Evolutionary conservation across 2,329 filamentous ascomycete genomes (phyloP).

Genomic region (Pseudogymnoascus sp.): DNA sequence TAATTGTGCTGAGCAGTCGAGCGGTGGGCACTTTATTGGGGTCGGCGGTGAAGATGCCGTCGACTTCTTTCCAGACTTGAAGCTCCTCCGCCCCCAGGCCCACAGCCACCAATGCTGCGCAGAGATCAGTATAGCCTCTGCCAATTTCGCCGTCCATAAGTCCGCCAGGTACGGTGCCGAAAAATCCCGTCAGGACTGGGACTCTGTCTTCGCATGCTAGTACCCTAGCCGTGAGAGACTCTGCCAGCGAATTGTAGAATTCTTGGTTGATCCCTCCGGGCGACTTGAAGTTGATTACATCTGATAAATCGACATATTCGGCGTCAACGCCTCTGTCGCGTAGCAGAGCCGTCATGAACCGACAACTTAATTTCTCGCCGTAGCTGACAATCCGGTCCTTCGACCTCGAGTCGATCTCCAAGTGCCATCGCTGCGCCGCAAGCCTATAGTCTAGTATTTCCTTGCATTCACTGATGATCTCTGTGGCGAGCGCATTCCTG

Average conservation of each 20-base stretch:
- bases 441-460: conserved; percentile 66
- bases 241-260: conserved; percentile 61
- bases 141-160: conserved; percentile 83
- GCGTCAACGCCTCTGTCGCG: conserved; percentile 74
- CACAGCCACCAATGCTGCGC: conserved; percentile 84
- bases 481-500: conserved; percentile 48
- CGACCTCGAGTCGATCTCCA: conserved; percentile 68
- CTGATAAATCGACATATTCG: conserved; percentile 82
- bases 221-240: conserved; percentile 55
- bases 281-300: conserved; percentile 63
- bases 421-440: conserved; percentile 55
- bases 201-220: conserved; percentile 56
- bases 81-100: conserved; percentile 80
- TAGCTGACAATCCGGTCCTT: conserved; percentile 88
- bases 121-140: conserved; percentile 92
- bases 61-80: conserved; percentile 98
- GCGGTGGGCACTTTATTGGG: conserved; percentile 87
- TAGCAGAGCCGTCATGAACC: conserved; percentile 78
- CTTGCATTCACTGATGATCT: conserved; percentile 71
- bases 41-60: conserved; percentile 81
- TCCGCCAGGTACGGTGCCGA: conserved; percentile 85
- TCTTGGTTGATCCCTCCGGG: conserved; percentile 49
- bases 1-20: conserved; percentile 79
- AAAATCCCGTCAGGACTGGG: conserved; percentile 85
- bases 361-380: conserved; percentile 91